Percentiles rank a stretch among this genome's conserved stretches.
phyloP scores from a whole-genome alignment of 139 green algal species.

The Tetraselmis striata region DNA sequence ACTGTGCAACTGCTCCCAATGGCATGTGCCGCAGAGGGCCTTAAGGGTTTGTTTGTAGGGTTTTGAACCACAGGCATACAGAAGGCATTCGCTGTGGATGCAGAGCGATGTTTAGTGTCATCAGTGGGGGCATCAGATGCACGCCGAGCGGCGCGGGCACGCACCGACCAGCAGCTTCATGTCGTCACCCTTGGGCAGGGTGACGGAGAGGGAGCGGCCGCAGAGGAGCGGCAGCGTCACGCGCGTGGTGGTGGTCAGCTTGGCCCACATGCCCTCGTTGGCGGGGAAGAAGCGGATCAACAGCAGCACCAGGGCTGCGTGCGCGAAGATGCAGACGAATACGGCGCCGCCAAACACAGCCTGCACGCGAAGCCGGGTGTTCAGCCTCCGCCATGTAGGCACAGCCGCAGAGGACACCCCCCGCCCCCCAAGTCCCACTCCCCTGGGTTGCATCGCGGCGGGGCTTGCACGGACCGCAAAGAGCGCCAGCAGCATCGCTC shows the following conservation, averaged over 20 bases:
- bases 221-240: not conserved
- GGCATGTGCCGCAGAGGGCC: no score
- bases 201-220: not conserved
- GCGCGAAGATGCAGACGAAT: not conserved
- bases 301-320: slow-evolving; percentile 12
- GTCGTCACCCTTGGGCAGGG: slow-evolving; percentile 11
- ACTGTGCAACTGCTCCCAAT: no score
- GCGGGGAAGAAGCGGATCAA: slow-evolving; percentile 13
- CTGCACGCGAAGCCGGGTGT: not conserved
- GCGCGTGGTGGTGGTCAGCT: slow-evolving; percentile 7
- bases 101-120: no score
- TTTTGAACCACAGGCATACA: no score
- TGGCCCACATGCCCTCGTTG: slow-evolving; percentile 7
- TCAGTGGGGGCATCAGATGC: no score
- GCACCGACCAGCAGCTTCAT: slow-evolving; percentile 15
- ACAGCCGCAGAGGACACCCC: no score
- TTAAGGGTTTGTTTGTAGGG: no score
- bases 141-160: no score
- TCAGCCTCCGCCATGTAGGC: no score
- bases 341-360: not conserved
- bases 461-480: slow-evolving; percentile 11
- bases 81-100: no score
- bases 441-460: no score
- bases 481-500: slow-evolving; percentile 11
- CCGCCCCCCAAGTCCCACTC: no score